Percentiles rank a stretch among this genome's conserved stretches.
Evolutionary conservation across 2,329 filamentous ascomycete genomes (phyloP).

Genomic region (Cryphonectria radicalis): DNA sequence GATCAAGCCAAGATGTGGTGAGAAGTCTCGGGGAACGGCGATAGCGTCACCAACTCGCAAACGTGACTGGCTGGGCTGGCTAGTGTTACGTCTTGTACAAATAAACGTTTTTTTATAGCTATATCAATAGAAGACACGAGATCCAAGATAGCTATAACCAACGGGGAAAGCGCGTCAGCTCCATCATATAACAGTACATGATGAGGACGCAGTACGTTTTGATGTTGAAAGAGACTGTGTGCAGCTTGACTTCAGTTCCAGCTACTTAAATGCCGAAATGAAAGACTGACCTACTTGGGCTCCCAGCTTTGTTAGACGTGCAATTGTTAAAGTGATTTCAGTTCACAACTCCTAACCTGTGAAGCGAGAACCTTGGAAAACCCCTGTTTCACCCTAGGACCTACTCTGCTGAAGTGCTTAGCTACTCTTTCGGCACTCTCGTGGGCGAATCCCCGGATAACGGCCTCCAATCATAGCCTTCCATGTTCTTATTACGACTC

Average conservation of each 20-base stretch:
- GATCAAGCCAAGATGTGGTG: background rate
- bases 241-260: background rate
- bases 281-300: background rate
- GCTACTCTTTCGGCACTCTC: background rate
- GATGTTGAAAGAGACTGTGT: no score
- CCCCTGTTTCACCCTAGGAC: no score
- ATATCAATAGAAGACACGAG: no score
- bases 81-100: background rate
- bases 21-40: no score
- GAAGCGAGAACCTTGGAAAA: no score
- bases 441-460: background rate
- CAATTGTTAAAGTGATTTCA: background rate
- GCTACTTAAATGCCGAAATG: background rate
- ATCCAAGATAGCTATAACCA: no score
- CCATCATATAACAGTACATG: no score
- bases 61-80: background rate
- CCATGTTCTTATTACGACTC: background rate
- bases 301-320: background rate
- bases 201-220: no score
- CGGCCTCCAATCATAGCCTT: background rate
- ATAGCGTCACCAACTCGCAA: background rate
- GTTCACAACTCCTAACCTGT: background rate
- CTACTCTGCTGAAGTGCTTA: no score
- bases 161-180: no score
- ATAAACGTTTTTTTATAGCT: no score